phyloP scores from a whole-genome alignment of 2,329 filamentous ascomycete species.

The Paramyrothecium sp. region DNA sequence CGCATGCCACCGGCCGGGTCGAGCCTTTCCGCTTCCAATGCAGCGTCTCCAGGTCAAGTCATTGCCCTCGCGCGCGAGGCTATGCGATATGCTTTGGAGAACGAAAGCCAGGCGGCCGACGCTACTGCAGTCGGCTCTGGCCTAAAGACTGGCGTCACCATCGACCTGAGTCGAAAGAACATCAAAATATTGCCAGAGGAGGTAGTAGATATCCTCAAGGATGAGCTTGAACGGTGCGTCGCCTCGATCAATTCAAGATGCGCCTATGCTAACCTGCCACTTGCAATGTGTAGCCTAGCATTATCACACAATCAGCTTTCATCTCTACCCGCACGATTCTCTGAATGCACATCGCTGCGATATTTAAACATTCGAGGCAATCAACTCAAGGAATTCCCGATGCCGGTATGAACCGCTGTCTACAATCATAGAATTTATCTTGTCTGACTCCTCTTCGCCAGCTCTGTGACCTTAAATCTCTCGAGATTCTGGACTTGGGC shows the following conservation, averaged over 20 bases:
- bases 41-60: conserved; percentile 62
- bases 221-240: conserved; percentile 68
- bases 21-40: conserved; percentile 46
- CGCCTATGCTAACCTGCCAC: conserved; percentile 11
- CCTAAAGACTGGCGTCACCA: conserved; percentile 70
- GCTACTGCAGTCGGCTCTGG: conserved; percentile 57
- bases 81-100: conserved; percentile 65
- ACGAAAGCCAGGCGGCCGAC: conserved; percentile 63
- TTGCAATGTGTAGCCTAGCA: conserved; percentile 56
- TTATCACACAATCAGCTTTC: conserved; percentile 77
- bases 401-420: conserved; percentile 42
- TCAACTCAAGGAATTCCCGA: conserved; percentile 61
- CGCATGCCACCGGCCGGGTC: conserved; percentile 46
- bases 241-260: conserved; percentile 1
- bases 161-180: conserved; percentile 74
- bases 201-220: conserved; percentile 72
- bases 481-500: conserved; percentile 92
- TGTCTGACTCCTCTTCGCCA: conserved; percentile 37
- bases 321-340: conserved; percentile 67
- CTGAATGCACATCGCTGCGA: conserved; percentile 73
- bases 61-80: conserved; percentile 64
- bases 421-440: conserved; percentile 8
- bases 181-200: conserved; percentile 71
- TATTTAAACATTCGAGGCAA: conserved; percentile 83
- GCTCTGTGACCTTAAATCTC: conserved; percentile 81